Base-by-base conservation (phyloP, 768 basidiomycete species). In the Rhodosporidiobolus odoratus region DNA sequence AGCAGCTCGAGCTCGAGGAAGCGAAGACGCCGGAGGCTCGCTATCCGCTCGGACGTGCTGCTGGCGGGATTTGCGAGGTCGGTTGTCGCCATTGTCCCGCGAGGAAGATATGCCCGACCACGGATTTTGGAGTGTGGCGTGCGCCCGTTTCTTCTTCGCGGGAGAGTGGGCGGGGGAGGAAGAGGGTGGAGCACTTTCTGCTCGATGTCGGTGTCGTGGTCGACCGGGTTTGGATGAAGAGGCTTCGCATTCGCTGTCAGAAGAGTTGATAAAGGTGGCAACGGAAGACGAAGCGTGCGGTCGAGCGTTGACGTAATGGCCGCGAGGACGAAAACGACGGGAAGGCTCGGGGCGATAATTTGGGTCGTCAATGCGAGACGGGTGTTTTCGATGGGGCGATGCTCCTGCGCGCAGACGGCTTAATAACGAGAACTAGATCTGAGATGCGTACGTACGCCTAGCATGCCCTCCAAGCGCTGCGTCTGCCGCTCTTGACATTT, bases 1-100 rank as follows among this genome's bases (percentile, higher is more conserved):
- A 1, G 48, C 41, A 9, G 53, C 38, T n/a, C 10, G n/a, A 30
- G 16, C 50, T 27, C 40, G 61, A 34, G 57, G 35, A 17, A 43
- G 62, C 4, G 68, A 63, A 0, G 62, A 63, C 1, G 58, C 40
- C 1, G 68, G 68, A 19, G 63, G 64, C 61, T 71, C 69, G 60
- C 64, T 62, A 21, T 66, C 64, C 16, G 62, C 68, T 9, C 68
- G 61, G 27, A 30, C 27, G n/a, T 23, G 50, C 35, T 10, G 4
- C 25, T 61, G 25, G 43, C 59, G 45, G 32, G 59, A 47, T 34
- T 25, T n/a, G 57, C 32, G 21, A 47, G 19, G 27, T 2, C 32
- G 27, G 32, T 23, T 34, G 43, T 34, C 34, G 32, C 12, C 21
- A 12, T 4, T 4, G 5, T 3, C 32, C 3, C 34, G n/a, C n/a